A percentile compares a stretch with the other conserved stretches of the same genome.
Evolutionary conservation across 352 stramenopile species (phyloP).

Genomic region (Globisporangium nunn): DNA sequence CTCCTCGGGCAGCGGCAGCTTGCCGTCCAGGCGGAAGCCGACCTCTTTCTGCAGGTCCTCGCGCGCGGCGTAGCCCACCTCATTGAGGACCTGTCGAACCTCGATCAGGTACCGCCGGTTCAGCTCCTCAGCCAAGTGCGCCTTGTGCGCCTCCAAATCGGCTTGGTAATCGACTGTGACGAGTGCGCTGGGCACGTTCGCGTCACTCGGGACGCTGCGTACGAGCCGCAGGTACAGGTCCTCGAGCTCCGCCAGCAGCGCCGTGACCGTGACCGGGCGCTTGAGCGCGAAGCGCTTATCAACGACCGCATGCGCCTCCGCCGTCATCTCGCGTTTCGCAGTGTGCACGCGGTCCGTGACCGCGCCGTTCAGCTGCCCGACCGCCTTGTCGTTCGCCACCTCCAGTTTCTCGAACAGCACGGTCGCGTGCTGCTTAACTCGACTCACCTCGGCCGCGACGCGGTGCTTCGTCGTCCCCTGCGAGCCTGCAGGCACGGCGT

Average conservation of each 20-base stretch:
- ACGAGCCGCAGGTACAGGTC: constrained; percentile 26
- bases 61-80: constrained; percentile 50
- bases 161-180: constrained; percentile 35
- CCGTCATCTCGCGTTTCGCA: constrained; percentile 55
- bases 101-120: constrained; percentile 74
- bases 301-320: constrained; percentile 49
- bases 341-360: constrained; percentile 45
- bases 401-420: constrained; percentile 72
- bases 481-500: constrained; percentile 39
- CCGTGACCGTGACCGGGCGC: constrained; percentile 43
- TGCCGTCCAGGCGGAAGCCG: constrained; percentile 50
- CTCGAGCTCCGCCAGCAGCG: constrained; percentile 56
- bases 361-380: constrained; percentile 44
- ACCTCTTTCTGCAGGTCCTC: constrained; percentile 64
- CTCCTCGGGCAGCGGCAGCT: constrained; percentile 56
- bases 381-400: constrained; percentile 63
- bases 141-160: constrained; percentile 61
- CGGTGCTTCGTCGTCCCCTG: constrained; percentile 25
- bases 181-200: constrained; percentile 22
- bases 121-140: constrained; percentile 52
- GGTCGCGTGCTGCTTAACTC: constrained; percentile 47
- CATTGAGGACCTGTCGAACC: constrained; percentile 68
- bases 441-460: constrained; percentile 45
- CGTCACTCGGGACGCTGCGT: constrained; percentile 17
- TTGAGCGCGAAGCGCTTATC: constrained; percentile 50